These are phyloP conservation scores for Didymella sp. DNA, from an alignment of 2,329 filamentous ascomycete genomes.

Conservation along the genomic window DNA sequence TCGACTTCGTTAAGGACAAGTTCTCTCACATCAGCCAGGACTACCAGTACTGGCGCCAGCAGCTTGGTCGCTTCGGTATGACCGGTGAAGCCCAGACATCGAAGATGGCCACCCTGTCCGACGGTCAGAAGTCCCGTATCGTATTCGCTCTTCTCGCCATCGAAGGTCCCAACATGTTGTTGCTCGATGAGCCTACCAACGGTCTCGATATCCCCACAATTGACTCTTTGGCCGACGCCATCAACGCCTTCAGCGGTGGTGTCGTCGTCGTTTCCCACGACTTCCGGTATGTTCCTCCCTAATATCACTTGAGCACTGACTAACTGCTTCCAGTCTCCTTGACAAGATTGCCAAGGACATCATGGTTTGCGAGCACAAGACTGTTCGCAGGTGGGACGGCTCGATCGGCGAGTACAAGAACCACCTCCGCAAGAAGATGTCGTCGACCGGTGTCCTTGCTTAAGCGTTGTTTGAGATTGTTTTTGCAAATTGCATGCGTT, in stretches of 20 bases:
- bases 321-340: constrained; percentile 72
- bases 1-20: constrained; percentile 98
- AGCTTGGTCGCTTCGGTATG: constrained; percentile 93
- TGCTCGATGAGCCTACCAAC: constrained; percentile 99
- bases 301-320: too few relatives aligned
- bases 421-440: constrained; percentile 99
- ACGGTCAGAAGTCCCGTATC: constrained; percentile 97
- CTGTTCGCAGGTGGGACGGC: constrained; percentile 87
- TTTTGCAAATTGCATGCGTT: constrained; percentile 38
- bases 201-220: constrained; percentile 99
- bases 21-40: constrained; percentile 89
- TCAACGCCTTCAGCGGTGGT: constrained; percentile 95
- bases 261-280: constrained; percentile 98
- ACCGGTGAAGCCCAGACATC: constrained; percentile 93
- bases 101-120: constrained; percentile 95
- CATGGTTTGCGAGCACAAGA: constrained; percentile 98
- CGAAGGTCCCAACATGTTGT: constrained; percentile 94
- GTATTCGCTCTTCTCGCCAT: constrained; percentile 97
- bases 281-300: constrained; percentile 75
- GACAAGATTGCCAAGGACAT: constrained; percentile 99
- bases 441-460: constrained; percentile 79
- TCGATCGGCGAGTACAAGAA: constrained; percentile 96
- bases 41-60: constrained; percentile 99
- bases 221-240: constrained; percentile 95
- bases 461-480: constrained; percentile 54